Conservation (phyloP, 768 basidiomycete genomes). For the Paxillus rubicundulus region DNA sequence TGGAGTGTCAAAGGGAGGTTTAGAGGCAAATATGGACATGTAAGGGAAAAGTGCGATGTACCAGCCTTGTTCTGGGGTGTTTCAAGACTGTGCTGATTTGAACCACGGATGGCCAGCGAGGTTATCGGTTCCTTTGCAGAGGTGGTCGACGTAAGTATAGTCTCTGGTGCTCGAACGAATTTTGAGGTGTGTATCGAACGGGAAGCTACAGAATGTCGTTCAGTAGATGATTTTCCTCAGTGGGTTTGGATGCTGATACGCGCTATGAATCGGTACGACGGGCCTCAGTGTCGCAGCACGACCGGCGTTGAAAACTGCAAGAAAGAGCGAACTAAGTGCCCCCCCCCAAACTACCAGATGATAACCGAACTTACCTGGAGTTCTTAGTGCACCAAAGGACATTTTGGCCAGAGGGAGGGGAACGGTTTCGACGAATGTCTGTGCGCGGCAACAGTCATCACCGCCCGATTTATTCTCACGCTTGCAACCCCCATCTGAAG, state of each 20-base stretch:
- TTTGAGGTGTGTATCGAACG: constrained; percentile 59
- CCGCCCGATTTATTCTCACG: not conserved
- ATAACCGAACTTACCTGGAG: constrained; percentile 28
- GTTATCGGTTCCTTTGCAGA: constrained; percentile 58
- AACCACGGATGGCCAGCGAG: constrained; percentile 68
- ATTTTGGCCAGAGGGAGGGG: constrained; percentile 33
- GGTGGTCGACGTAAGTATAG: constrained; percentile 42
- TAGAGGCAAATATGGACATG: not conserved
- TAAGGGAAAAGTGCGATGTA: constrained; percentile 32
- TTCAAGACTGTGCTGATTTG: constrained; percentile 83
- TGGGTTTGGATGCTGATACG: constrained; percentile 9
- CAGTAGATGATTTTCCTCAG: constrained; percentile 9
- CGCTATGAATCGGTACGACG: constrained; percentile 43
- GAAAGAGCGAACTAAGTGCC: not conserved
- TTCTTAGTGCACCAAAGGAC: constrained; percentile 44
- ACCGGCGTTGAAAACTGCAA: constrained; percentile 36
- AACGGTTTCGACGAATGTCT: not conserved
- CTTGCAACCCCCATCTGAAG: not conserved
- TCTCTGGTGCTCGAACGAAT: constrained; percentile 39
- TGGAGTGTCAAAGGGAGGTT: constrained; percentile 26
- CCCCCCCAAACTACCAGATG: not conserved
- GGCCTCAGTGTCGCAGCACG: constrained; percentile 48
- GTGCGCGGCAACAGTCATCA: too few relatives aligned
- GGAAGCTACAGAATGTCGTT: constrained; percentile 33
- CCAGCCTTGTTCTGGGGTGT: constrained; percentile 89